Conservation (phyloP, 2,329 filamentous ascomycete genomes). For the Stachybotrys elegans region DNA sequence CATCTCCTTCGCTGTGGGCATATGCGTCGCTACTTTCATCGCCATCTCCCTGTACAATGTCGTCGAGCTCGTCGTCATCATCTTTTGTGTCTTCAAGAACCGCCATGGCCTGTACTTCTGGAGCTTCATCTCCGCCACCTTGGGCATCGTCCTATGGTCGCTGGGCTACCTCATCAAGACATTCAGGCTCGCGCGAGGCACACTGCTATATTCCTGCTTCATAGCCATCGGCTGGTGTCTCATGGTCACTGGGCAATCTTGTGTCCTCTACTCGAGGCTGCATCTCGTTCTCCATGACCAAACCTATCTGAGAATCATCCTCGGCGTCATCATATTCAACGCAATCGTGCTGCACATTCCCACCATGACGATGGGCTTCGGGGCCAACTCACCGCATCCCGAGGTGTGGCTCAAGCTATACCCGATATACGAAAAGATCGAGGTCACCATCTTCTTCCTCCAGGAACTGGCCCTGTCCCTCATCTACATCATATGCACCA, state of each 20-base stretch:
- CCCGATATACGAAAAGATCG: constrained; percentile 43
- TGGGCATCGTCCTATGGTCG: constrained; percentile 28
- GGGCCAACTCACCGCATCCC: constrained; percentile 29
- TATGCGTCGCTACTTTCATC: not conserved
- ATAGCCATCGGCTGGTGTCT: constrained; percentile 16
- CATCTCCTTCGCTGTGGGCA: not conserved
- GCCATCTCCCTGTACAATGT: constrained; percentile 17
- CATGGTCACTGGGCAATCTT: constrained; percentile 55
- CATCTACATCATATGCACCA: constrained; percentile 36
- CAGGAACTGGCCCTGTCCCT: constrained; percentile 48
- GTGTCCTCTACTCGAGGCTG: constrained; percentile 58
- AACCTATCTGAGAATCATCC: constrained; percentile 39
- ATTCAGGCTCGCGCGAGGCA: constrained; percentile 11
- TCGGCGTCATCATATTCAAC: constrained; percentile 53
- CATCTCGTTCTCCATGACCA: constrained; percentile 51
- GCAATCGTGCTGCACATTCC: constrained; percentile 47
- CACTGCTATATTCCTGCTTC: not conserved
- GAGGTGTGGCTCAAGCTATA: constrained; percentile 21
- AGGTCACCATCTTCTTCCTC: constrained; percentile 49
- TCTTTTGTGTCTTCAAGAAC: constrained; percentile 24
- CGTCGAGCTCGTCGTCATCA: constrained; percentile 24
- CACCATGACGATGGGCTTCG: constrained; percentile 52
- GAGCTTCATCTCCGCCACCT: constrained; percentile 27
- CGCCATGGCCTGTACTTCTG: constrained; percentile 30
- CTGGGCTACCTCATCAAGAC: constrained; percentile 41